Conservation (phyloP, 495 filamentous ascomycete genomes). For the Mycothermus thermophilus region DNA sequence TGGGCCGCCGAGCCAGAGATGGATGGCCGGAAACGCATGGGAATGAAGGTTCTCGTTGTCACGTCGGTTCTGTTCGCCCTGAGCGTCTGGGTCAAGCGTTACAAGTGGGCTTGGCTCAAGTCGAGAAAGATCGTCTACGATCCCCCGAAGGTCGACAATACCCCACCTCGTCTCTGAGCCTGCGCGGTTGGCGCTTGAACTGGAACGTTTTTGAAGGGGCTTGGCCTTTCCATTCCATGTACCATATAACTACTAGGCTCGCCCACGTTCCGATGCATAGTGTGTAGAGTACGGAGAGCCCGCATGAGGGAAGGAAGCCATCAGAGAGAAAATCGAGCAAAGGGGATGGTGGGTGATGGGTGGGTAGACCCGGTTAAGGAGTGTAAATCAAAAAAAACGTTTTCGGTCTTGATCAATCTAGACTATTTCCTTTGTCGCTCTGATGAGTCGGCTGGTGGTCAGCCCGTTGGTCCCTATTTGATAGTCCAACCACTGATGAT, state of each 20-base stretch:
- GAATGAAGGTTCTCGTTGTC: constrained; percentile 78
- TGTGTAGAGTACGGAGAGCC: constrained; percentile 22
- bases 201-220: no score
- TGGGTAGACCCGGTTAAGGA: constrained; percentile 13
- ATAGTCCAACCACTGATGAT: no score
- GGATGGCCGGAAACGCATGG: constrained; percentile 99
- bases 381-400: constrained; percentile 30
- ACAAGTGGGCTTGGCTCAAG: constrained; percentile 97
- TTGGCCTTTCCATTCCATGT: constrained; percentile 27
- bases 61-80: constrained; percentile 66
- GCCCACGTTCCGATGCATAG: constrained; percentile 22
- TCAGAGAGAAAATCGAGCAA: constrained; percentile 1
- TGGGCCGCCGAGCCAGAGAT: constrained; percentile 98
- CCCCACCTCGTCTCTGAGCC: constrained; percentile 23
- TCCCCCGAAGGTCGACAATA: constrained; percentile 42
- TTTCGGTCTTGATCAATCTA: constrained; percentile 22
- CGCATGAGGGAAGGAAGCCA: constrained; percentile 11
- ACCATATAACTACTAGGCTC: constrained; percentile 29
- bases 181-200: no score
- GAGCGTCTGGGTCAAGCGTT: constrained; percentile 96
- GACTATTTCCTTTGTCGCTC: constrained; percentile 12
- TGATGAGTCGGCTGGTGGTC: no score
- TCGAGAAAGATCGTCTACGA: constrained; percentile 83
- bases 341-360: constrained; percentile 3
- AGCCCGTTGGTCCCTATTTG: no score